phyloP scores from a whole-genome alignment of 805 yeast genomes.

The Candida pini region DNA sequence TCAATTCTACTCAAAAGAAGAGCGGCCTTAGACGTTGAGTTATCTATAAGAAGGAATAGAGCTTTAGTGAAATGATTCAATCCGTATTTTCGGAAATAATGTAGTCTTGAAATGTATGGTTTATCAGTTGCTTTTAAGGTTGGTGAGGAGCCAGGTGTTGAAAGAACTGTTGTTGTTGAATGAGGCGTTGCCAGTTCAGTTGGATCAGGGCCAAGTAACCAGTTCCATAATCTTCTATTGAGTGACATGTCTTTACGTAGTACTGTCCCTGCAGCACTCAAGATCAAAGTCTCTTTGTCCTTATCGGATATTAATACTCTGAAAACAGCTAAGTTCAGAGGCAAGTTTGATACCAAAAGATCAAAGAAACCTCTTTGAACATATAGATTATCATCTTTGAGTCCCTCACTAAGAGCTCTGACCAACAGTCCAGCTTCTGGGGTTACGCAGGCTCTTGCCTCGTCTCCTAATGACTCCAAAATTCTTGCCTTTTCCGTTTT shows the following conservation, averaged over 20 bases:
- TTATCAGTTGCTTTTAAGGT: neutral
- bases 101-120: constrained; percentile 30
- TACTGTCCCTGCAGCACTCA: constrained; percentile 63
- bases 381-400: constrained; percentile 60
- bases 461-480: constrained; percentile 23
- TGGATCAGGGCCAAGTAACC: constrained; percentile 79
- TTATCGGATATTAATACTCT: constrained; percentile 38
- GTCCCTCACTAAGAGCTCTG: constrained; percentile 66
- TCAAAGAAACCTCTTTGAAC: constrained; percentile 90
- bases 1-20: constrained; percentile 33
- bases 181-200: constrained; percentile 6
- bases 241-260: constrained; percentile 87
- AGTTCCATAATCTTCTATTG: constrained; percentile 88
- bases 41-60: constrained; percentile 41
- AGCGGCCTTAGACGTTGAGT: constrained; percentile 20
- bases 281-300: constrained; percentile 55
- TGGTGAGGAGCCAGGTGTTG: constrained; percentile 1
- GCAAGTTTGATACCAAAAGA: constrained; percentile 60
- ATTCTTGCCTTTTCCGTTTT: constrained; percentile 19
- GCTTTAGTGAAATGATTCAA: constrained; percentile 45
- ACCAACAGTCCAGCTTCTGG: constrained; percentile 80
- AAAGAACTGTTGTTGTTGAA: constrained; percentile 5
- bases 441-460: constrained; percentile 53
- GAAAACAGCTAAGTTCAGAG: constrained; percentile 55
- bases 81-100: constrained; percentile 61